Base-by-base conservation (phyloP, 1,139 yeast genomes). In the Hemisphaericaspora xylofermentans region DNA sequence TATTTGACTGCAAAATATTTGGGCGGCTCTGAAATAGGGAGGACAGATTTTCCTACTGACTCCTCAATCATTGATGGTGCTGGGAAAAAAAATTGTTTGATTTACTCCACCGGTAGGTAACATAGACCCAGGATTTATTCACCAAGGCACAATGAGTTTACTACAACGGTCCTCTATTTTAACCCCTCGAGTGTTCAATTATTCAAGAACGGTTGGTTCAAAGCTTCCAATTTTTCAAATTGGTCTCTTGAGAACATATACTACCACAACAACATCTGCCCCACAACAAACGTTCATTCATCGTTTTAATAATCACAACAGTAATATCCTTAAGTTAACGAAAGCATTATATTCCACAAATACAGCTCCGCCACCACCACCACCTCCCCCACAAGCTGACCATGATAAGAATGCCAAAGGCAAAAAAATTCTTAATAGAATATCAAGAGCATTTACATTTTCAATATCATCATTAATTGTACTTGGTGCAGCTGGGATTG, bases 401-500 rank as follows among this genome's bases (percentile, higher is more conserved):
- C 52, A 54, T 7, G 74, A 71, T 43, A 71, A 68, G 44, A 63
- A 71, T 49, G 68, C 64, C 22, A 69, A 68, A 47, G 76, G 77
- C 0, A 61, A 60, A 44, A 48, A 53, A 4, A 45, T 71, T 10
- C 64, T 72, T 39, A 61, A 58, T 42, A 66, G 69, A 40, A 58
- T 82, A 17, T 71, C 74, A 38, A 65, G 84, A 37, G 80, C 81
- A 6, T 68, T 83, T 29, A 78, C 86, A 4, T 83, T 84, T 47
- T 71, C 84, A 2, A 60, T 76, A 10, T 80, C 89, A 2, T 71
- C 88, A 0, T 59, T 77, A 3, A 56, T 84, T 34, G 88, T 85
- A 0, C 51, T 83, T 13, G 87, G 85, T 7, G 89, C 88, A 1
- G 60, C 82, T 1, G 88, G 85, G 16, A 68, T 85, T 8, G 80